A percentile compares a stretch with the other conserved stretches of the same genome.
phyloP scores from a whole-genome alignment of 306 rosid genomes.

The Acacia confusa region DNA sequence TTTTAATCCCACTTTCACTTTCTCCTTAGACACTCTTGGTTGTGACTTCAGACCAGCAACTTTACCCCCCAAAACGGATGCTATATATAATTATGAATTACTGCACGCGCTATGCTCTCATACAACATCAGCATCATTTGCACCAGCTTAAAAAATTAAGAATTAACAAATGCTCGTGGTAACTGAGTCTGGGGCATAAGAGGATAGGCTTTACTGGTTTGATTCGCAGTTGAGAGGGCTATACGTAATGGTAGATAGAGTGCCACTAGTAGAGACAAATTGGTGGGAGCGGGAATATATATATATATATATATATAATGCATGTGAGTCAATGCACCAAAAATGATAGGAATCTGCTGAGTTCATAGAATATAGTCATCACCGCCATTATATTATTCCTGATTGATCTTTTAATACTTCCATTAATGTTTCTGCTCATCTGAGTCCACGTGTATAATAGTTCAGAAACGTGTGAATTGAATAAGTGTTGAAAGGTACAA shows the following conservation, averaged over 20 bases:
- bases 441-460: slow-evolving; percentile 2
- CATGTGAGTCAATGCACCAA: background rate
- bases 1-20: background rate
- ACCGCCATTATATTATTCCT: background rate
- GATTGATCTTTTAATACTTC: background rate
- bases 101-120: background rate
- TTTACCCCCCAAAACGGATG: slow-evolving; percentile 4
- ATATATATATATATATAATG: background rate
- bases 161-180: background rate
- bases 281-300: background rate
- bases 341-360: slow-evolving; percentile 2
- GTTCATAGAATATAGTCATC: background rate
- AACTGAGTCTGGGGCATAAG: background rate
- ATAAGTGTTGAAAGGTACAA: slow-evolving; percentile 5
- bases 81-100: background rate
- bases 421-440: background rate
- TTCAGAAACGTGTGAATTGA: background rate
- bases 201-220: background rate
- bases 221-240: slow-evolving; percentile 2
- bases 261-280: background rate
- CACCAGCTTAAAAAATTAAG: background rate
- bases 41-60: slow-evolving; percentile 19
- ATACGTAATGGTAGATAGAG: background rate
- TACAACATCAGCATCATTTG: background rate
- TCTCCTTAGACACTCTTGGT: background rate